phyloP scores from a whole-genome alignment of 495 filamentous ascomycete species.

The Aspergillus cavernicola region DNA sequence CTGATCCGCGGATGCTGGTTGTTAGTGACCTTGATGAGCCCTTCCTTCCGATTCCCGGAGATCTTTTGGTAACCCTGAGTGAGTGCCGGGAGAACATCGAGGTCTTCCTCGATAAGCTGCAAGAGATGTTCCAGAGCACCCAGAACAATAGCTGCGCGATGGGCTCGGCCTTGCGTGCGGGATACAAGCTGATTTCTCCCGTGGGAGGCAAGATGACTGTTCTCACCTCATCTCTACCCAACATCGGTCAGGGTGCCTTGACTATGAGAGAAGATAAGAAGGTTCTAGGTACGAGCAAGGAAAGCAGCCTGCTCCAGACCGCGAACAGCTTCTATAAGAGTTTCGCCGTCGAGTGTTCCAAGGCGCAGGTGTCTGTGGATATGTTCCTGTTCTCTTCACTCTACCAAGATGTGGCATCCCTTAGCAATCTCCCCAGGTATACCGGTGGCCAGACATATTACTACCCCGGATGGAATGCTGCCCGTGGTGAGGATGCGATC shows the following conservation, averaged over 20 bases:
- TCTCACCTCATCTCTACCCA: slow-evolving; percentile 85
- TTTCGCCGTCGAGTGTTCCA: slow-evolving; percentile 97
- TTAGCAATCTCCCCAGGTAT: slow-evolving; percentile 91
- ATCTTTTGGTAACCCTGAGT: slow-evolving; percentile 85
- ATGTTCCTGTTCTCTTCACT: slow-evolving; percentile 98
- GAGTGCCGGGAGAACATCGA: slow-evolving; percentile 91
- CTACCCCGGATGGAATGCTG: slow-evolving; percentile 97
- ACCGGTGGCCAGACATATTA: slow-evolving; percentile 98
- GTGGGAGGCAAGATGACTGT: slow-evolving; percentile 94
- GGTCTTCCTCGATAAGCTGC: slow-evolving; percentile 83
- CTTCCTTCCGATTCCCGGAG: slow-evolving; percentile 89
- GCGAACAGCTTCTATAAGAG: slow-evolving; percentile 97
- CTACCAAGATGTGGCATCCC: slow-evolving; percentile 94
- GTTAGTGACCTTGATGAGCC: slow-evolving; percentile 96
- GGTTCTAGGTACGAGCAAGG: slow-evolving; percentile 88
- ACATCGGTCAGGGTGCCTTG: slow-evolving; percentile 82
- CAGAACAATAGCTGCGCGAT: slow-evolving; percentile 82
- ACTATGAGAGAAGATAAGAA: slow-evolving; percentile 97
- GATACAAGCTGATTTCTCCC: slow-evolving; percentile 90
- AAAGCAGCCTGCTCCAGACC: slow-evolving; percentile 81
- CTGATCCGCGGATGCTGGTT: slow-evolving; percentile 85
- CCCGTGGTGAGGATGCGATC: slow-evolving; percentile 86
- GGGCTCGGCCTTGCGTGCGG: slow-evolving; percentile 87
- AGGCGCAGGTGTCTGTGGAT: slow-evolving; percentile 96
- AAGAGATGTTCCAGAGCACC: slow-evolving; percentile 94